A percentile compares a stretch with the other conserved stretches of the same genome.
Evolutionary conservation across 129 eudicot genomes (phyloP).

Genomic region (Escallonia rubra): DNA sequence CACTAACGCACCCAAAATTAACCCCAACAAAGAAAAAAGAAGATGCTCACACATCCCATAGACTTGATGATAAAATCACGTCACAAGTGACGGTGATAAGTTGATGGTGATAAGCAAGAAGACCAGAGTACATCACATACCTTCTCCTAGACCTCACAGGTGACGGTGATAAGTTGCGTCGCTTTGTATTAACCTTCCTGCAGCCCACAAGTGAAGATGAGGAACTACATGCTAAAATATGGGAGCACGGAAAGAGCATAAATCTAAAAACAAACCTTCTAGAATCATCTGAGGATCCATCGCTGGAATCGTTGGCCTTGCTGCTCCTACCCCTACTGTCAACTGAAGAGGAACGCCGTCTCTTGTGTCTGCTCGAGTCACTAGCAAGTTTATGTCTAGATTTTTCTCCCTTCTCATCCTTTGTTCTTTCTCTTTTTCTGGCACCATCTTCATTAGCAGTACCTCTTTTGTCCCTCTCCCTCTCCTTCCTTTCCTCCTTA

Average conservation of each 20-base stretch:
- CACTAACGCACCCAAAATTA: no score
- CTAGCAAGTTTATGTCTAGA: constrained; percentile 42
- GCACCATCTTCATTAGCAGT: constrained; percentile 42
- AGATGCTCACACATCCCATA: not conserved
- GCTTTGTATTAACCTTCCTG: constrained; percentile 61
- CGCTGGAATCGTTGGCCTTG: constrained; percentile 60
- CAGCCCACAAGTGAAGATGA: constrained; percentile 13
- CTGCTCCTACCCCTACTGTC: constrained; percentile 52
- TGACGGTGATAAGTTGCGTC: constrained; percentile 65
- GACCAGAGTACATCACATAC: constrained; percentile 31
- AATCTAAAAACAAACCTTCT: constrained; percentile 42
- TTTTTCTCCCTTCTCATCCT: constrained; percentile 60
- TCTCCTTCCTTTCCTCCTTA: constrained; percentile 50
- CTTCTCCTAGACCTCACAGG: constrained; percentile 81
- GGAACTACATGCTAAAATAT: not conserved
- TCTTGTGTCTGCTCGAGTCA: constrained; percentile 56
- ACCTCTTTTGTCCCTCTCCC: constrained; percentile 42
- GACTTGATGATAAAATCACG: constrained; percentile 2
- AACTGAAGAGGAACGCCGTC: constrained; percentile 61
- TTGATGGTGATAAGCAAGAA: constrained; percentile 4
- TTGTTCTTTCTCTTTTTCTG: constrained; percentile 46
- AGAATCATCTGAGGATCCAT: constrained; percentile 65
- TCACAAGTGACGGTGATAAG: not conserved
- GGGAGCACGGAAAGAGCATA: not conserved
- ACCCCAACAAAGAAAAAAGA: no score